Percentiles rank a stretch among this genome's conserved stretches.
Conservation (phyloP, 73 alveolate genomes). For the Paramecium primaurelia region DNA sequence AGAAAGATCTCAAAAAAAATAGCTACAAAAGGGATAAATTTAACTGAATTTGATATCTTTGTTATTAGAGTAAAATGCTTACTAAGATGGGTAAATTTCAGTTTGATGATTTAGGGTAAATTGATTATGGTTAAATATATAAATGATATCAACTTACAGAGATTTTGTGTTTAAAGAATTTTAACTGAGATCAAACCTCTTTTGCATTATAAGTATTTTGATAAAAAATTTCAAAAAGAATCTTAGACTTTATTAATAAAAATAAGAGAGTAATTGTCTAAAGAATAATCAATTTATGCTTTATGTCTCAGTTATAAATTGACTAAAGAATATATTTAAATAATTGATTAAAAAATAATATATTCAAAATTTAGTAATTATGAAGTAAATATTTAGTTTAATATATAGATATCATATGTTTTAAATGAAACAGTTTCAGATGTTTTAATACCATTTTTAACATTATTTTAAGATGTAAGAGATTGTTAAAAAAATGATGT, state of each 20-base stretch:
- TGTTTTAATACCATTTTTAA: background rate
- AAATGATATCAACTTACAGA: background rate
- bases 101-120: background rate
- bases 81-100: background rate
- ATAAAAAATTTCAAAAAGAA: background rate
- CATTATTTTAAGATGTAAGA: background rate
- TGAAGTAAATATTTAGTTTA: background rate
- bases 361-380: conserved; percentile 36
- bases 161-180: background rate
- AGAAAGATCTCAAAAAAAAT: conserved; percentile 2
- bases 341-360: background rate
- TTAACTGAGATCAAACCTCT: conserved; percentile 42
- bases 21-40: background rate
- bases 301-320: conserved; percentile 13
- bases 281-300: background rate
- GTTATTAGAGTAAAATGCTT: background rate
- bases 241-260: background rate
- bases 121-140: background rate
- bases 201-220: conserved; percentile 11
- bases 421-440: conserved; percentile 2
- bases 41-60: conserved; percentile 32
- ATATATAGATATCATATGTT: background rate
- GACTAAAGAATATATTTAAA: background rate
- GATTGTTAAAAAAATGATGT: background rate
- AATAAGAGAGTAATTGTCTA: background rate